These are phyloP conservation scores for Pleoardoris graminearum DNA, from an alignment of 2,329 filamentous ascomycete genomes.

Conservation along the genomic window DNA sequence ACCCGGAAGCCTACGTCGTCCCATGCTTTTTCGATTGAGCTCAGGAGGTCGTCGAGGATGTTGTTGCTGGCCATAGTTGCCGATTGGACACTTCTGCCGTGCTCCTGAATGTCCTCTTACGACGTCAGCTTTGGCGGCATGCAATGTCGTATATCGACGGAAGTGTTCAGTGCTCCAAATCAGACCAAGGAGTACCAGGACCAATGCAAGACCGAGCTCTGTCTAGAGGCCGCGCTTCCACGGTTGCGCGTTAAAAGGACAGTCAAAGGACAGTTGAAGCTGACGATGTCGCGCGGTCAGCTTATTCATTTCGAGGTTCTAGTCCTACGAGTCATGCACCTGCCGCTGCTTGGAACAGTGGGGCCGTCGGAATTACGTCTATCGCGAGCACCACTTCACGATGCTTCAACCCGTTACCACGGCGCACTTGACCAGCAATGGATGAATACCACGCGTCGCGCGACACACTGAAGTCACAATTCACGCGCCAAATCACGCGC, in stretches of 20 bases:
- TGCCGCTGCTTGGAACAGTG: slow-evolving; percentile 24
- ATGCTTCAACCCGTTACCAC: slow-evolving; percentile 9
- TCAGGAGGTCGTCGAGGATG: slow-evolving; percentile 20
- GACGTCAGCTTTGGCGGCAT: not conserved
- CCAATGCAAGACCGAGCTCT: not conserved
- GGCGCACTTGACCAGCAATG: slow-evolving; percentile 1
- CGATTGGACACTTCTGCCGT: not conserved
- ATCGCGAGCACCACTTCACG: slow-evolving; percentile 5
- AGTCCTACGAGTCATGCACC: slow-evolving; percentile 26
- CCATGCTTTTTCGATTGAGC: slow-evolving; percentile 14
- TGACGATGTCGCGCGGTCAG: not conserved
- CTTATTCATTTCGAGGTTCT: not conserved
- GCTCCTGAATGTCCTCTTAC: too few relatives aligned
- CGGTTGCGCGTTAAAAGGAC: not conserved
- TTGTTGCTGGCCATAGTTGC: slow-evolving; percentile 21
- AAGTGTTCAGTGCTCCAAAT: too few relatives aligned
- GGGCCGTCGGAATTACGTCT: slow-evolving; percentile 19
- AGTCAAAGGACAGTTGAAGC: not conserved
- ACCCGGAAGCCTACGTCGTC: slow-evolving; percentile 16
- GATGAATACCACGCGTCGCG: slow-evolving; percentile 19
- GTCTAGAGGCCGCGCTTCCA: not conserved
- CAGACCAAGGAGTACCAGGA: not conserved
- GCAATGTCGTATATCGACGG: not conserved
- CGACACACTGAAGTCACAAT: slow-evolving; percentile 13
- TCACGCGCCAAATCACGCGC: slow-evolving; percentile 26